Evolutionary conservation across 202 grass and related monocot species (phyloP).

Genomic region (Bolboschoenoplectus hybrid): DNA sequence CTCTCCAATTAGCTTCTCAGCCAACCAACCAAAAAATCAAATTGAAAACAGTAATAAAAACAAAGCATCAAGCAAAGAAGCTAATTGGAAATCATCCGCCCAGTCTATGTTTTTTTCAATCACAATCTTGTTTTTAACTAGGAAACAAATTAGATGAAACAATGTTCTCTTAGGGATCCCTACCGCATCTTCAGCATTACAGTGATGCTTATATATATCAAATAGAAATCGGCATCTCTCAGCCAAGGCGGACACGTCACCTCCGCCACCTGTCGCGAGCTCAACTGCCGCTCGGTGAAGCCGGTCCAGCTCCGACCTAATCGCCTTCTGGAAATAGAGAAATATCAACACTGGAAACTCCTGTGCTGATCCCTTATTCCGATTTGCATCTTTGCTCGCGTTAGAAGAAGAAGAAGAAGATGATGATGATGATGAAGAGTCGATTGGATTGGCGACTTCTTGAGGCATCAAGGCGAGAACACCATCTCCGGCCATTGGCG

Average conservation of each 20-base stretch:
- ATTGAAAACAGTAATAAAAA: neutral
- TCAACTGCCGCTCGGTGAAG: conserved; percentile 66
- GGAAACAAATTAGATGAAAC: neutral
- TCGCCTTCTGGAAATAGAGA: conserved; percentile 98
- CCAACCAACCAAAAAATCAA: neutral
- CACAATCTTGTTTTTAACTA: neutral
- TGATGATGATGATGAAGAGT: conserved; percentile 39
- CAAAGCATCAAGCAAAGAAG: neutral
- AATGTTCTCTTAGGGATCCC: conserved; percentile 3
- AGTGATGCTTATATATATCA: conserved; percentile 90
- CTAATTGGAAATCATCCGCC: neutral
- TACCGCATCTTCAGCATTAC: conserved; percentile 95
- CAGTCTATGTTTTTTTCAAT: neutral
- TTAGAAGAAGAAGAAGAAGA: conserved; percentile 36
- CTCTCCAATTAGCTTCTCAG: neutral
- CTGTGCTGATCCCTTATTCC: conserved; percentile 40
- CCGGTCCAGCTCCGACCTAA: conserved; percentile 72
- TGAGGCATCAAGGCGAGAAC: conserved; percentile 59
- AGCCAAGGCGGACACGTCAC: conserved; percentile 48
- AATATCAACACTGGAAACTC: conserved; percentile 76
- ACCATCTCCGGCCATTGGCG: conserved; percentile 70
- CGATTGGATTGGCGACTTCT: conserved; percentile 44
- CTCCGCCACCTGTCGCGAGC: conserved; percentile 55
- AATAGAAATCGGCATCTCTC: conserved; percentile 73
- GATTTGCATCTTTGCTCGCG: neutral